Evolutionary conservation across 2,329 filamentous ascomycete genomes (phyloP).

Genomic region (Exophiala sp.): DNA sequence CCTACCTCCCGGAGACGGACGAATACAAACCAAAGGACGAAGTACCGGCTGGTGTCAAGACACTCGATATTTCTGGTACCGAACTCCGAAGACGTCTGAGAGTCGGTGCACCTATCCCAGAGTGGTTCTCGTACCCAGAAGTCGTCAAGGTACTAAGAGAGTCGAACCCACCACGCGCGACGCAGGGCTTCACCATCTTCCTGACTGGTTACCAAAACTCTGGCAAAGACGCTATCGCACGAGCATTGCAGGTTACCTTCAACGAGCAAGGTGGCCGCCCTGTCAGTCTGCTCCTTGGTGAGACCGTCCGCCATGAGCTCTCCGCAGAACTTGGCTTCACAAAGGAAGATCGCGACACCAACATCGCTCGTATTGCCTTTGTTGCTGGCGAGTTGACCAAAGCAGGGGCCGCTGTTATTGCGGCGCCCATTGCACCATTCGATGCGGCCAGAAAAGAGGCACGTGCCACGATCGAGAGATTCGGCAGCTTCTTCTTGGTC

Average conservation of each 20-base stretch:
- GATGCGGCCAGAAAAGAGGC: slow-evolving; percentile 73
- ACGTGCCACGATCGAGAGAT: slow-evolving; percentile 79
- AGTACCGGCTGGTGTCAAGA: slow-evolving; percentile 77
- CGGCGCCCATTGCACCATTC: slow-evolving; percentile 92
- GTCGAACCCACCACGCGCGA: slow-evolving; percentile 84
- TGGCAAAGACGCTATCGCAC: slow-evolving; percentile 94
- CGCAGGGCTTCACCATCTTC: slow-evolving; percentile 98
- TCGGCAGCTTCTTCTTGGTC: slow-evolving; percentile 88
- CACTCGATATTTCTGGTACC: slow-evolving; percentile 79
- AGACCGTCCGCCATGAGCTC: slow-evolving; percentile 90
- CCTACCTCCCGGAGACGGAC: slow-evolving; percentile 93
- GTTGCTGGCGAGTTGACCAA: slow-evolving; percentile 93
- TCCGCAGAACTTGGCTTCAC: slow-evolving; percentile 95
- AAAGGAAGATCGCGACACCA: slow-evolving; percentile 85
- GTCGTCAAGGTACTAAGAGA: slow-evolving; percentile 94
- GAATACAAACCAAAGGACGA: slow-evolving; percentile 94
- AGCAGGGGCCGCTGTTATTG: slow-evolving; percentile 90
- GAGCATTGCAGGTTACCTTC: slow-evolving; percentile 91
- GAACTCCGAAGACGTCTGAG: slow-evolving; percentile 90
- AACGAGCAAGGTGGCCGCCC: slow-evolving; percentile 97
- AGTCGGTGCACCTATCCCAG: slow-evolving; percentile 90
- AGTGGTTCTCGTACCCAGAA: slow-evolving; percentile 99
- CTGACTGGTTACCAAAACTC: slow-evolving; percentile 94
- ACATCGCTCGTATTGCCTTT: slow-evolving; percentile 94
- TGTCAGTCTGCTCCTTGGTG: slow-evolving; percentile 89